These are phyloP conservation scores for Cinnamomum chago DNA, from an alignment of 164 flowering plant genomes.

Conservation along the genomic window DNA sequence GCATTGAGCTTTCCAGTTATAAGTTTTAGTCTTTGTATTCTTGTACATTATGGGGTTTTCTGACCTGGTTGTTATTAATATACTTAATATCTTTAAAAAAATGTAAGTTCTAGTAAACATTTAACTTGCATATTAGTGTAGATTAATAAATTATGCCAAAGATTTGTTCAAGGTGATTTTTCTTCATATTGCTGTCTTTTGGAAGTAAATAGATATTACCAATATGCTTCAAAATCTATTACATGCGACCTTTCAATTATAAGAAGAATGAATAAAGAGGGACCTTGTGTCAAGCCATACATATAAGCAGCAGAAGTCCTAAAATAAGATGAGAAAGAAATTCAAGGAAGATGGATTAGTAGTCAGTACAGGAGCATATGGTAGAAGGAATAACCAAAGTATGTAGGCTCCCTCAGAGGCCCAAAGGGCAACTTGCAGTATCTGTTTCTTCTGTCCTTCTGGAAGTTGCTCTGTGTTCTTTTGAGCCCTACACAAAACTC, in stretches of 20 bases:
- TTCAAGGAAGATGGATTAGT: too few species aligned
- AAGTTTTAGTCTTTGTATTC: not conserved
- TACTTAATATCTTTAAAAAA: too few species aligned
- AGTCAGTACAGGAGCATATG: constrained; percentile 75
- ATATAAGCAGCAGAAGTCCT: not conserved
- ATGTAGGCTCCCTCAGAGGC: constrained; percentile 65
- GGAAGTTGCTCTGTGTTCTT: constrained; percentile 1
- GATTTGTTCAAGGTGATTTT: too few species aligned
- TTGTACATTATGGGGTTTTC: not conserved
- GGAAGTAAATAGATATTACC: not conserved
- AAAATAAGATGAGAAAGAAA: not conserved
- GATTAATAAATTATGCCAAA: not conserved
- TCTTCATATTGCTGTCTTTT: not conserved
- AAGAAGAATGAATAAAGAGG: not conserved
- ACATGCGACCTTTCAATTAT: not conserved
- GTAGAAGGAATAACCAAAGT: constrained; percentile 86
- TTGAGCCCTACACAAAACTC: constrained; percentile 4
- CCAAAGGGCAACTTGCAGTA: constrained; percentile 53
- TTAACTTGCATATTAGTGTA: not conserved
- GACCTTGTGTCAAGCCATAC: not conserved
- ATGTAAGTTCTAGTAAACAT: not conserved
- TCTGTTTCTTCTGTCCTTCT: not conserved
- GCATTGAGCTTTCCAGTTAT: not conserved
- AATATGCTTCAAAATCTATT: not conserved
- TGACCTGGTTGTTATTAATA: not conserved